Evolutionary conservation across 768 basidiomycete species (phyloP).

Genomic region (Rhodotorula babjevae): DNA sequence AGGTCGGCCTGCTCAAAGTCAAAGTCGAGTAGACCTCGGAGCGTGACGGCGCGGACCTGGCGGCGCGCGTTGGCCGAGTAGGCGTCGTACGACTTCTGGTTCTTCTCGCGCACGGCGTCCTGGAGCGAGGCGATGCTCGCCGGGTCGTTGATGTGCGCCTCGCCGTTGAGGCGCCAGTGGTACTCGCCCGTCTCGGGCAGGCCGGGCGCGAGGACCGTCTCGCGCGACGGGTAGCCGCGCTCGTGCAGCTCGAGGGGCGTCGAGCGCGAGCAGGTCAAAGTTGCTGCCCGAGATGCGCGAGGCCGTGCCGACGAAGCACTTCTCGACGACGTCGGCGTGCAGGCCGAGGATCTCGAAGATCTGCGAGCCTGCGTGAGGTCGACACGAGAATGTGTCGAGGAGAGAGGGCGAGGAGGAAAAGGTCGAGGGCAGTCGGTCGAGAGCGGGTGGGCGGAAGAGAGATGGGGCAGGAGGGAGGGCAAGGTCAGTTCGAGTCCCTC

Average conservation of each 20-base stretch:
- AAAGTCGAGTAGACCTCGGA: slow-evolving; percentile 93
- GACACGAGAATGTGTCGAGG: no score
- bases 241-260: slow-evolving; percentile 95
- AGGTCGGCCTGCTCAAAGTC: slow-evolving; percentile 71
- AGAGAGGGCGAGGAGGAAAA: neutral
- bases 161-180: slow-evolving; percentile 96
- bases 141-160: slow-evolving; percentile 97
- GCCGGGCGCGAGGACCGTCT: slow-evolving; percentile 81
- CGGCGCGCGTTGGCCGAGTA: slow-evolving; percentile 86
- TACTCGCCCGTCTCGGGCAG: slow-evolving; percentile 98
- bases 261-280: slow-evolving; percentile 93
- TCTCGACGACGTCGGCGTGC: slow-evolving; percentile 73
- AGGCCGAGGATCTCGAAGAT: slow-evolving; percentile 96
- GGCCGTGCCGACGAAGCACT: slow-evolving; percentile 88
- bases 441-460: no score
- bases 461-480: neutral
- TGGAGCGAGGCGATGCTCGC: slow-evolving; percentile 86
- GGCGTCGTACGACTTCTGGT: slow-evolving; percentile 82
- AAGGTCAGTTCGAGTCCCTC: neutral
- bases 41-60: slow-evolving; percentile 74
- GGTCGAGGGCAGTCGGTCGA: no score
- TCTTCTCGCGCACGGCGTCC: slow-evolving; percentile 95
- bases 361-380: slow-evolving; percentile 59
- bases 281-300: slow-evolving; percentile 94
- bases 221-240: slow-evolving; percentile 89